These are phyloP conservation scores for Candolleomyces aberdarensis DNA, from an alignment of 768 basidiomycete species.

Conservation along the genomic window DNA sequence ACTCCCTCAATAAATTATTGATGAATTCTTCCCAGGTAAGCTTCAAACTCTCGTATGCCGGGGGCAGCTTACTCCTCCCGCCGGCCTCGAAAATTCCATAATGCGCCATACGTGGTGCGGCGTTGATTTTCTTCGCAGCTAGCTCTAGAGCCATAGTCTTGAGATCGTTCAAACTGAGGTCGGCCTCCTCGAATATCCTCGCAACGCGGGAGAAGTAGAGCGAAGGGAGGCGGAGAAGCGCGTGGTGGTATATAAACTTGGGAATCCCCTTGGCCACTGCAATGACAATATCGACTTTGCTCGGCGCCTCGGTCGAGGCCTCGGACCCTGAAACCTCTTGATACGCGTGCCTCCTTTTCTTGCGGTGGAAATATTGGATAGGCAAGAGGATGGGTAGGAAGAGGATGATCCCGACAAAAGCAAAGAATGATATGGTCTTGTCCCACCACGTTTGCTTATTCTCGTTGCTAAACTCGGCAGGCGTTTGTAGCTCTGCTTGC, in stretches of 20 bases:
- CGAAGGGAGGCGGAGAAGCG: constrained; percentile 56
- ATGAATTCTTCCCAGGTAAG: constrained; percentile 27
- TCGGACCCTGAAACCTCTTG: neutral
- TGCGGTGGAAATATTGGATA: neutral
- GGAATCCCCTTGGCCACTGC: constrained; percentile 27
- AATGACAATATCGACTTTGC: constrained; percentile 9
- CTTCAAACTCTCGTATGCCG: constrained; percentile 17
- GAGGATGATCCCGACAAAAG: neutral
- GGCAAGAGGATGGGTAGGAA: neutral
- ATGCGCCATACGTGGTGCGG: neutral
- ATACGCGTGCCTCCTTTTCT: neutral
- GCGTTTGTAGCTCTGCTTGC: neutral
- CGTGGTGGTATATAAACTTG: constrained; percentile 28
- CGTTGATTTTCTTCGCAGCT: neutral
- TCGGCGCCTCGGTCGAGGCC: neutral
- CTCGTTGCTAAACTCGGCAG: neutral
- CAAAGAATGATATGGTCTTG: neutral
- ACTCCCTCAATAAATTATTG: constrained; percentile 30
- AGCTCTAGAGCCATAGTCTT: constrained; percentile 30
- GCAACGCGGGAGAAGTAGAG: constrained; percentile 67
- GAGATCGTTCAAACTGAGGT: constrained; percentile 57
- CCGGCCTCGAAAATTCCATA: neutral
- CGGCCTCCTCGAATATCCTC: constrained; percentile 61
- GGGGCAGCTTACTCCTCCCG: neutral
- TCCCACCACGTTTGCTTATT: neutral